A percentile compares a stretch with the other conserved stretches of the same genome.
Evolutionary conservation across 306 rosid species (phyloP).

Genomic region (Styphnolobium japonicum): DNA sequence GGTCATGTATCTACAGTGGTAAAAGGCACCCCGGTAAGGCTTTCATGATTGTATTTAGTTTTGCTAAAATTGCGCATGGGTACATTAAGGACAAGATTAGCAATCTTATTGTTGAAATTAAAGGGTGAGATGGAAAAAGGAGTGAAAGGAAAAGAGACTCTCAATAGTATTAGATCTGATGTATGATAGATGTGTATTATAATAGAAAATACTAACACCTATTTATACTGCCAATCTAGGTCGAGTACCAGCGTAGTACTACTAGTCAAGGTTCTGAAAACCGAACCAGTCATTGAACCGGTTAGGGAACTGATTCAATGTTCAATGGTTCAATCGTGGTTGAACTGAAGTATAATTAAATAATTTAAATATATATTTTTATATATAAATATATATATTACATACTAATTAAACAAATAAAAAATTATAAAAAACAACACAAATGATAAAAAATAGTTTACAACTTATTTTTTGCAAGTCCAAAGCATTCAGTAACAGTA

Average conservation of each 20-base stretch:
- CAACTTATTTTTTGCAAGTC: no score
- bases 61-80: background rate
- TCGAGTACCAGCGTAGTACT: background rate
- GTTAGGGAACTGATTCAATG: no score
- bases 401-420: no score
- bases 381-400: no score
- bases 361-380: no score
- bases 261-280: no score
- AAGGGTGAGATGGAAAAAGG: background rate
- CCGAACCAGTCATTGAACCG: no score
- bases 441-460: no score
- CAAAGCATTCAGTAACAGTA: no score
- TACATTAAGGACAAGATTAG: background rate
- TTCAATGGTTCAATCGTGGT: no score
- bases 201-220: background rate
- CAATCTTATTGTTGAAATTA: background rate
- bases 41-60: background rate
- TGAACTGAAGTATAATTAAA: no score
- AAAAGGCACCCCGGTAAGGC: slow-evolving; percentile 91
- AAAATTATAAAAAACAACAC: no score
- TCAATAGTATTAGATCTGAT: background rate
- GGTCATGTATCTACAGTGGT: slow-evolving; percentile 89
- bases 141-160: background rate
- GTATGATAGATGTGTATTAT: background rate
- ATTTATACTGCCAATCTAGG: background rate